Base-by-base conservation (phyloP, 129 eudicot species). In the Sambucus nigra region DNA sequence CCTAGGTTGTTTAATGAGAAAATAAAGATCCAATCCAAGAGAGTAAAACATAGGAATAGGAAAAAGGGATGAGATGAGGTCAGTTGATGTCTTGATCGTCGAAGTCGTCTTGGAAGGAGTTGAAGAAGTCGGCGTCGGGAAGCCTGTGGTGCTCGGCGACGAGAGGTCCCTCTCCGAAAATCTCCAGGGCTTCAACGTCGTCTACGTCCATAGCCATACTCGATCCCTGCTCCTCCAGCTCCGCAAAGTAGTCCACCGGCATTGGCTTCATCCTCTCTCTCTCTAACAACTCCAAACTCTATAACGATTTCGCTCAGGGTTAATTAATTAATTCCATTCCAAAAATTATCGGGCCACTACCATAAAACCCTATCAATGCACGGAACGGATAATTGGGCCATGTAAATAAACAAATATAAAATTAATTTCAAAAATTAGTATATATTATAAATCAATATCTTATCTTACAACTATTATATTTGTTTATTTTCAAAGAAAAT, bases 181-280 rank as follows among this genome's bases (percentile, higher is more conserved):
- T 32, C 38, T 88, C 94, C 19, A 83, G 60, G 7, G 84, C 64
- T 2, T 83, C 96, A 23, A 69, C 77, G 72, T 87, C 96, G 59
- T 82, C 94, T 0, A 82, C 94, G 44, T 82, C 94, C 96, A 87
- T 87, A 0, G 89, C 94, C 60, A 69, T 70, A 17, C 84, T 59
- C 7, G 80, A 64, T 17, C 71, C 83, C 33, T 76, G 89, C 53
- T 87, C 96, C 15, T 87, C 94, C 5, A 44, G 20, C 47, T 82
- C 88, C 15, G 71, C 79, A 55, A 75, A 76, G 69, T 51, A 61
- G 22, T 86, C 95, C 53, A 78, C 72, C 26, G 84, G 77, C 81
- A 73, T 50, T 15, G 87, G 65, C 61, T 75, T 86, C 92, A 78
- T 80, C 21, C 5, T 42, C 48, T 42, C 48, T 42, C 19, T 42